phyloP scores from a whole-genome alignment of 2,329 filamentous ascomycete genomes.

The Arthrinium phaeospermum region DNA sequence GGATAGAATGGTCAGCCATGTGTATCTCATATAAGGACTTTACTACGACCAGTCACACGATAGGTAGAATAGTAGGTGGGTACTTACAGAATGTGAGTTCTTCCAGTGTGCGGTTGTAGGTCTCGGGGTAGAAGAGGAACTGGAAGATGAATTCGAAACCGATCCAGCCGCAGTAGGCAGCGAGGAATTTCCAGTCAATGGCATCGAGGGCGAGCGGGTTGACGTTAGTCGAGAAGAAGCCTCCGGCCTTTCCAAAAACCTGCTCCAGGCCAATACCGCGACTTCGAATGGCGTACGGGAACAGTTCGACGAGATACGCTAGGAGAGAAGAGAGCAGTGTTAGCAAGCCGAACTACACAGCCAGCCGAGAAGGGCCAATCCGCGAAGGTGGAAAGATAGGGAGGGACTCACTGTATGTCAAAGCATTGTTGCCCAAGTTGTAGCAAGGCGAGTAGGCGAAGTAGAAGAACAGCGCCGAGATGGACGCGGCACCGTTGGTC shows the following conservation, averaged over 20 bases:
- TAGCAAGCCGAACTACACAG: background rate
- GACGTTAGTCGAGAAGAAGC: conserved; percentile 51
- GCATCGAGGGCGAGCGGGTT: conserved; percentile 49
- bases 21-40: background rate
- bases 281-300: conserved; percentile 60
- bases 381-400: too few relatives aligned
- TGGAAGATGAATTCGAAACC: conserved; percentile 57
- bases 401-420: conserved; percentile 62
- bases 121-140: conserved; percentile 86
- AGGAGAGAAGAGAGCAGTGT: conserved; percentile 8
- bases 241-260: conserved; percentile 52
- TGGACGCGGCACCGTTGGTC: conserved; percentile 35
- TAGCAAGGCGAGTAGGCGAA: conserved; percentile 65
- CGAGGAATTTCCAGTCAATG: conserved; percentile 49
- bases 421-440: conserved; percentile 70
- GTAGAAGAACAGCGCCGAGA: conserved; percentile 59
- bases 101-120: conserved; percentile 79
- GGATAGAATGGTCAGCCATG: conserved; percentile 22
- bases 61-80: too few relatives aligned
- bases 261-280: conserved; percentile 65
- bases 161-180: conserved; percentile 51
- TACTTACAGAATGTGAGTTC: conserved; percentile 57
- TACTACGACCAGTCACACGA: background rate
- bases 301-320: conserved; percentile 63
- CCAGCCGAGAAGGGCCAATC: background rate